Evolutionary conservation across 2,329 filamentous ascomycete genomes (phyloP), one percentile per base, ranked within the genome.

Genomic region (Xylaria arbuscula): DNA sequence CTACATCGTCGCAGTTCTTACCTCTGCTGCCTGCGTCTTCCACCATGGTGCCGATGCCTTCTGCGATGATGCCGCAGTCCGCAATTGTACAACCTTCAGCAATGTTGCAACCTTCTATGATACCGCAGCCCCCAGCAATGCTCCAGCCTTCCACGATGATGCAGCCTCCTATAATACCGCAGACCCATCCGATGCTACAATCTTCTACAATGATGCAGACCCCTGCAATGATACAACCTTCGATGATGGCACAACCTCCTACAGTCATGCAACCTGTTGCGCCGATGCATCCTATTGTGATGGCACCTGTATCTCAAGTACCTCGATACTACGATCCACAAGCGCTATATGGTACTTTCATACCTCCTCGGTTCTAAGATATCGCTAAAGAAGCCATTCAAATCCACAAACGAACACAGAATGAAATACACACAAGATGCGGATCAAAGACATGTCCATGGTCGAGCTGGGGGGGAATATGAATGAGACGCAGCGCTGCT

Each of bases 321-420:
- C 59, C 54, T 13, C 15, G 24, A 5, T 59, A 63, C 53, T 55
- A 53, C 42, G 13, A 40, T 34, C 19, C 45, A 19, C 58, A 45
- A 13, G 54, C 28, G n/a, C 11, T 34, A 38, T 60, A 59, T 38
- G 38, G 17, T 19, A 7, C 48, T 7, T 42, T 47, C 7, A 42
- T 36, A 19, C 48, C 63, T 22, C 47, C 19, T 19, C 50, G 6
- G 5, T 62, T 38, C 32, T 58, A 32, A 62, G 53, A 58, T 19
- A 54, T 34, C 17, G 3, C 17, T 17, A 10, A n/a, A 54, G 28
- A 22, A 45, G 59, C 24, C 15, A n/a, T 24, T 11, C 22, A 4
- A 9, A 13, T 15, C 6, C 8, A 17, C 24, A 1, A 42, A 2
- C n/a, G 13, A 40, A 4, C 4, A 5, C 36, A 56, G 40, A 40